phyloP scores from a whole-genome alignment of 371 early-diverging fungal species.

The Rhizopus sp. region DNA sequence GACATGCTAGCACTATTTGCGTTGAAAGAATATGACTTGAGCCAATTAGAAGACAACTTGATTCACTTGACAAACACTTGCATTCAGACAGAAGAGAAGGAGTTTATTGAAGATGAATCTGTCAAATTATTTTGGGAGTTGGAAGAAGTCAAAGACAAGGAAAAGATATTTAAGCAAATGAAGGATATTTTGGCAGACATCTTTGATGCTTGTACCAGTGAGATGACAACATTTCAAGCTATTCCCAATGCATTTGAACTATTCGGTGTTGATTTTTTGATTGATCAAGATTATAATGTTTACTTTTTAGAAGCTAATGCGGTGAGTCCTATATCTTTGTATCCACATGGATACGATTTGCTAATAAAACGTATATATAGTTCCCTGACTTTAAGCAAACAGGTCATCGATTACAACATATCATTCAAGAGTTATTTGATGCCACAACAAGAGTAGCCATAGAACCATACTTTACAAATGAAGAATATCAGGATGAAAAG shows the following conservation, averaged over 20 bases:
- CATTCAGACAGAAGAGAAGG: conserved; percentile 56
- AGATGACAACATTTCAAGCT: conserved; percentile 71
- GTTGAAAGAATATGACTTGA: conserved; percentile 47
- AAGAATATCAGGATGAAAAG: conserved; percentile 19
- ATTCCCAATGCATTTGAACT: conserved; percentile 70
- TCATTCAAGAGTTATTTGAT: conserved; percentile 64
- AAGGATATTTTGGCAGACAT: conserved; percentile 56
- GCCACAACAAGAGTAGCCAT: conserved; percentile 53
- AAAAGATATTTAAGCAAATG: conserved; percentile 60
- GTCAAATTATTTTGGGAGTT: conserved; percentile 68
- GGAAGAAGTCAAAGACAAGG: conserved; percentile 11
- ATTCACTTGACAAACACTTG: conserved; percentile 76
- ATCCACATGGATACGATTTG: neutral
- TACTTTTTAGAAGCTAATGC: conserved; percentile 74
- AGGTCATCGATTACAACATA: conserved; percentile 53
- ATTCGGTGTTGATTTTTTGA: conserved; percentile 73
- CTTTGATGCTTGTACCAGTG: conserved; percentile 62
- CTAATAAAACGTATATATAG: conserved; percentile 12
- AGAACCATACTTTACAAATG: conserved; percentile 41
- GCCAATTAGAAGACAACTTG: conserved; percentile 46
- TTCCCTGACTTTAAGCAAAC: conserved; percentile 80
- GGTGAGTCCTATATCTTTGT: conserved; percentile 24
- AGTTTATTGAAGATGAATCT: conserved; percentile 59
- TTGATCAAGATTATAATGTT: conserved; percentile 56
- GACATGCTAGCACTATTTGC: conserved; percentile 77